Conservation (phyloP, 164 flowering plant species). For the Magnolia changhungtana region DNA sequence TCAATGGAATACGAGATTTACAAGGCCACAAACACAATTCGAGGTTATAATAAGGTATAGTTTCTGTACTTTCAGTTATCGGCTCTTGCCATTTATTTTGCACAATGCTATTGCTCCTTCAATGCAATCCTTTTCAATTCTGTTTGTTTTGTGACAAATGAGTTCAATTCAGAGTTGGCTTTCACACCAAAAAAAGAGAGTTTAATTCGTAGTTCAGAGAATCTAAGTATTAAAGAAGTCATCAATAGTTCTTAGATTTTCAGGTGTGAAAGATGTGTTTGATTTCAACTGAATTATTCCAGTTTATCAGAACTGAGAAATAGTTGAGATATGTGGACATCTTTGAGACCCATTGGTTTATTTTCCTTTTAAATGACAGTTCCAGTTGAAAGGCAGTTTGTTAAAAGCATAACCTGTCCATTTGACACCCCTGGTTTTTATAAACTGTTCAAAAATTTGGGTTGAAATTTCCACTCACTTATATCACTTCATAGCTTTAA, state of each 20-base stretch:
- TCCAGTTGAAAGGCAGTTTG: not conserved
- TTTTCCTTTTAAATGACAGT: not conserved
- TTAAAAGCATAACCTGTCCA: not conserved
- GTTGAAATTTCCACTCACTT: not conserved
- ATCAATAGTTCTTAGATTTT: not conserved
- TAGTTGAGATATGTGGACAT: not conserved
- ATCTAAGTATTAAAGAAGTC: not conserved
- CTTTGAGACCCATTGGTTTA: not conserved
- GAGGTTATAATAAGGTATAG: slow-evolving; percentile 63
- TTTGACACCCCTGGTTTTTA: not conserved
- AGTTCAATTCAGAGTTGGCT: no score
- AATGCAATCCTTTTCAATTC: not conserved
- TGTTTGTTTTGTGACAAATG: not conserved
- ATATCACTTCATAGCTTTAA: not conserved
- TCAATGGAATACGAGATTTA: slow-evolving; percentile 96
- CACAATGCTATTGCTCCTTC: not conserved
- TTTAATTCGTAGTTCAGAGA: no score
- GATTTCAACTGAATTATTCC: not conserved
- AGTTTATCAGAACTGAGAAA: not conserved
- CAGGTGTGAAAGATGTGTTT: not conserved
- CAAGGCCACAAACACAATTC: slow-evolving; percentile 87
- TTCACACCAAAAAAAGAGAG: no score
- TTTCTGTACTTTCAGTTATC: not conserved
- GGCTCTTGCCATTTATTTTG: not conserved
- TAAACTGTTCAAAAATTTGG: not conserved